These are phyloP conservation scores for Pinus albicaulis DNA, from an alignment of 75 land plant species.

Conservation along the genomic window DNA sequence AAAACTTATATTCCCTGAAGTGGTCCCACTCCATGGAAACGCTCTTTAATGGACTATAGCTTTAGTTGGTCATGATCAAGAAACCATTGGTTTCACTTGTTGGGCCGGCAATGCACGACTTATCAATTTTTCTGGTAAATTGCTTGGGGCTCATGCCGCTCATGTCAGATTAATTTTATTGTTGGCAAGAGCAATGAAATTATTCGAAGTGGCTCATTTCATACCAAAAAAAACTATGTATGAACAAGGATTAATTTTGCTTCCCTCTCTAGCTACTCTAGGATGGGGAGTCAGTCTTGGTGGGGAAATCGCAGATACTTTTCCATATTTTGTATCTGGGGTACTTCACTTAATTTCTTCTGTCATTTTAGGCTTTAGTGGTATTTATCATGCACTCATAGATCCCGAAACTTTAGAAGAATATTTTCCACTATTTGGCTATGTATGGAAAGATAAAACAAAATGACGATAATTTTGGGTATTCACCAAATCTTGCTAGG, in stretches of 20 bases:
- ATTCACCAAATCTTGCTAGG: no score
- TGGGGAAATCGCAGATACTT: no score
- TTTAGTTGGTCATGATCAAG: constrained; percentile 9
- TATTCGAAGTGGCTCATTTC: constrained; percentile 10
- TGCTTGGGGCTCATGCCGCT: constrained; percentile 4
- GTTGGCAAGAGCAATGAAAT: constrained; percentile 2
- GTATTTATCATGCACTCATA: not conserved
- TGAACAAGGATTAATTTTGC: constrained; percentile 8
- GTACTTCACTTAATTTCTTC: no score
- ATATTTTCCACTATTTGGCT: constrained; percentile 21
- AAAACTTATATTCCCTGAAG: constrained; percentile 4
- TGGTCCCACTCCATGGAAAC: constrained; percentile 14
- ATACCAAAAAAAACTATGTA: not conserved
- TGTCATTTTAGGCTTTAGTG: no score
- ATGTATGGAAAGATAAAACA: constrained; percentile 18
- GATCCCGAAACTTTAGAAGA: constrained; percentile 29
- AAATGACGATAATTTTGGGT: no score
- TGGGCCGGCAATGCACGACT: not conserved
- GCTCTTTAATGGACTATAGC: constrained; percentile 9
- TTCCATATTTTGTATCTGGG: no score
- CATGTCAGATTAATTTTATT: constrained; percentile 11
- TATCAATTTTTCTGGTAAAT: not conserved
- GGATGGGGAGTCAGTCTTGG: no score
- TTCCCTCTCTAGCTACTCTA: no score
- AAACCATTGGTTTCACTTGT: constrained; percentile 9